These are phyloP conservation scores for Mycena latifolia DNA, from an alignment of 768 basidiomycete genomes.

Conservation along the genomic window DNA sequence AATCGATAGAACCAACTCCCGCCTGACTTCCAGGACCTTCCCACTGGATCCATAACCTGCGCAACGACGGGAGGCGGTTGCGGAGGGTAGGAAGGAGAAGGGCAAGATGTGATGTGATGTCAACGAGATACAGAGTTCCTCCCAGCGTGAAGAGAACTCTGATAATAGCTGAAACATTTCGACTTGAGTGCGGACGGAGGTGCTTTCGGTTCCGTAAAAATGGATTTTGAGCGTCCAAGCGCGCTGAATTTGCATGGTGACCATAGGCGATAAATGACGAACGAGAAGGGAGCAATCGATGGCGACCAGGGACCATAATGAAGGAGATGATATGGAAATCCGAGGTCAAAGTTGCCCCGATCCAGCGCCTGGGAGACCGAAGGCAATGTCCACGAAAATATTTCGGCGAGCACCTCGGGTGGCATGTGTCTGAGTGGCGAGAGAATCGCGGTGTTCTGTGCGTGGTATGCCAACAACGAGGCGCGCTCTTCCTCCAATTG, in stretches of 20 bases:
- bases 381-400: too few species aligned
- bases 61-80: background rate
- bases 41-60: background rate
- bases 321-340: background rate
- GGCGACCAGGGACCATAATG: background rate
- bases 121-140: background rate
- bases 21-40: background rate
- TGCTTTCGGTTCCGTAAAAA: background rate
- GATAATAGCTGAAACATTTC: background rate
- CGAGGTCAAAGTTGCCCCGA: too few species aligned
- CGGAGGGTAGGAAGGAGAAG: background rate
- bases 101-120: background rate
- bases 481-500: background rate
- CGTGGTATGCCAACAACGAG: background rate
- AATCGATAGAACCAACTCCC: background rate
- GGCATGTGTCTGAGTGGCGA: too few species aligned
- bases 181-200: background rate
- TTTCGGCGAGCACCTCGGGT: too few species aligned
- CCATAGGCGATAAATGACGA: background rate
- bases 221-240: conserved; percentile 5
- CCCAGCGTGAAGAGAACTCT: conserved; percentile 6
- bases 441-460: background rate
- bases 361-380: background rate
- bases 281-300: background rate
- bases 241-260: background rate